Evolutionary conservation across 2,329 filamentous ascomycete species (phyloP).

Genomic region (Fusarium irregulare): DNA sequence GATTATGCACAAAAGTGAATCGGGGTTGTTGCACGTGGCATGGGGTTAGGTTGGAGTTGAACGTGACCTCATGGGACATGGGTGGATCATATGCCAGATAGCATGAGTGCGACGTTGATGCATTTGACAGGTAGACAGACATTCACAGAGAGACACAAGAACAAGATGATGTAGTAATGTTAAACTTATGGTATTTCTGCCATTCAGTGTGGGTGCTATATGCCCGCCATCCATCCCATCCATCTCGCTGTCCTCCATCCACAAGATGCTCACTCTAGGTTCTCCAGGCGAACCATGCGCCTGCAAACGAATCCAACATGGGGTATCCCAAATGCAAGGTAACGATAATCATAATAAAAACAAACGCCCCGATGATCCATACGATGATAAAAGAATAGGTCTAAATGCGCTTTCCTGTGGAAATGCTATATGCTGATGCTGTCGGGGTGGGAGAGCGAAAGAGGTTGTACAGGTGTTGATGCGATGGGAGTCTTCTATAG

Average conservation of each 20-base stretch:
- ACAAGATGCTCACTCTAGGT: constrained; percentile 5
- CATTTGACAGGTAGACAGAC: neutral
- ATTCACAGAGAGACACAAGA: neutral
- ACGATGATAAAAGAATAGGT: constrained; percentile 19
- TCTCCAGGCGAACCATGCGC: neutral
- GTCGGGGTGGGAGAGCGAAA: constrained; percentile 21
- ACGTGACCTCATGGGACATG: constrained; percentile 45
- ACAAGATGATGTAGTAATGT: constrained; percentile 6
- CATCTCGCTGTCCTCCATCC: neutral
- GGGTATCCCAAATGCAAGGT: constrained; percentile 43
- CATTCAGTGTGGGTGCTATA: constrained; percentile 51
- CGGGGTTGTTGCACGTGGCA: constrained; percentile 27
- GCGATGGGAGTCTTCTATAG: constrained; percentile 32
- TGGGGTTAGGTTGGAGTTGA: constrained; percentile 1
- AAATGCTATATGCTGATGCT: constrained; percentile 24
- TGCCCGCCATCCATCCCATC: constrained; percentile 19
- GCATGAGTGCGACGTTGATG: constrained; percentile 35
- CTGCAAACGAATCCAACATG: constrained; percentile 31
- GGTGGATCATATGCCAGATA: constrained; percentile 42
- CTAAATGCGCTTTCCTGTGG: constrained; percentile 41
- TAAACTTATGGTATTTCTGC: constrained; percentile 53
- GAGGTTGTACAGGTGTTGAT: constrained; percentile 26
- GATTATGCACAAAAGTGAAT: constrained; percentile 15
- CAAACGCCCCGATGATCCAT: constrained; percentile 34
- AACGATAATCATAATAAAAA: constrained; percentile 10